These are phyloP conservation scores for Sphagnum tenellum DNA, from an alignment of 225 moss, liverwort and hornwort species.

Conservation along the genomic window DNA sequence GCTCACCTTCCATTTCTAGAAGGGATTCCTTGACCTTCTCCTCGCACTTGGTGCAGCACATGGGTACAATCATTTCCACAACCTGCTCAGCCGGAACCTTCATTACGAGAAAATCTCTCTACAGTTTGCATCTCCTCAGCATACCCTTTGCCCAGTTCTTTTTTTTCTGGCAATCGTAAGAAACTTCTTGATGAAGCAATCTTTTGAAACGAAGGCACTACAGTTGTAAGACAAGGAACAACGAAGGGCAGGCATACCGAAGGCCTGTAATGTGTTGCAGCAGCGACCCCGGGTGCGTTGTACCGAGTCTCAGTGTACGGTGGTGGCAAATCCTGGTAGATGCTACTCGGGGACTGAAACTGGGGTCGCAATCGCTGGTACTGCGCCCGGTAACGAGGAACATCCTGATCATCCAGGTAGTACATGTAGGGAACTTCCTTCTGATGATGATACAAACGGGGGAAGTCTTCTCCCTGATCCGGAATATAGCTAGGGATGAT, in stretches of 20 bases:
- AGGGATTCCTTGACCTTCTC: constrained; percentile 5
- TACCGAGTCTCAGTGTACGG: constrained; percentile 4
- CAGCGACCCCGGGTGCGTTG: background rate
- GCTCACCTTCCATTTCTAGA: constrained; percentile 2
- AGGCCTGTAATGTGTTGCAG: background rate
- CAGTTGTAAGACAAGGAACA: too few relatives aligned
- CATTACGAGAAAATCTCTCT: too few relatives aligned
- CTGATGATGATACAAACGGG: too few relatives aligned
- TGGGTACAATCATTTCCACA: background rate
- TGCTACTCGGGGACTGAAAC: too few relatives aligned
- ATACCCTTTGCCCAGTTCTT: too few relatives aligned
- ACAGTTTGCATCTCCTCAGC: too few relatives aligned
- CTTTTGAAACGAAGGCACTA: too few relatives aligned
- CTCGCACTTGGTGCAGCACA: constrained; percentile 4
- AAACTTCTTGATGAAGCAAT: too few relatives aligned
- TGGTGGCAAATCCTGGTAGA: background rate
- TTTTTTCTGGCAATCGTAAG: too few relatives aligned
- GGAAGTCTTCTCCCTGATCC: background rate
- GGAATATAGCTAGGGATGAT: background rate
- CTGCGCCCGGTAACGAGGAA: constrained; percentile 1
- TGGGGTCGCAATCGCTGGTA: background rate
- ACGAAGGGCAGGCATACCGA: background rate
- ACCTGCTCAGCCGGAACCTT: background rate
- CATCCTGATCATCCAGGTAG: background rate
- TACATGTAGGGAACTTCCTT: background rate